Evolutionary conservation across 78 protist species (phyloP).

Genomic region (Monocercomonoides exilis): DNA sequence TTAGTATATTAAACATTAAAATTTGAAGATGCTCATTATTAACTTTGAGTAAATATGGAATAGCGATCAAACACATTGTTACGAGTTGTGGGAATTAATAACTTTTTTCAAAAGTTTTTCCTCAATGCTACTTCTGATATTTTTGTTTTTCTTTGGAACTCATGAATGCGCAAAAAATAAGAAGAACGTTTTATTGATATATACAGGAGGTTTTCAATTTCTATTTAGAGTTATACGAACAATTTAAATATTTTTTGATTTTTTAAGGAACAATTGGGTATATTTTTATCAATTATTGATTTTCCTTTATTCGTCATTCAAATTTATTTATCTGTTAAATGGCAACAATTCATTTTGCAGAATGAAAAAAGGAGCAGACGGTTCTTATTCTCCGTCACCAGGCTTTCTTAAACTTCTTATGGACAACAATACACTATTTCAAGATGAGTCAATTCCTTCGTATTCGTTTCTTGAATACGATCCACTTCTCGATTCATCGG

Average conservation of each 20-base stretch:
- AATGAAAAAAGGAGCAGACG: constrained; percentile 38
- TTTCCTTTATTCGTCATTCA: background rate
- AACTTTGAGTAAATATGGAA: background rate
- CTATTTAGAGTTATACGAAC: background rate
- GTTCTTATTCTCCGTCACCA: background rate
- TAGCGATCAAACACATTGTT: background rate
- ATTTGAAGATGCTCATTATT: too few relatives aligned
- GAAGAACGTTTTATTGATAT: background rate
- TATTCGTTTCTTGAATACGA: constrained; percentile 50
- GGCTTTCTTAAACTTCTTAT: constrained; percentile 9
- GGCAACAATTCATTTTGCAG: constrained; percentile 50
- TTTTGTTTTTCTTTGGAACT: constrained; percentile 11
- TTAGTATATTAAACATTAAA: background rate
- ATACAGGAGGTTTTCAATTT: background rate
- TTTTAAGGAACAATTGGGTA: background rate
- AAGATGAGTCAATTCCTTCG: constrained; percentile 11
- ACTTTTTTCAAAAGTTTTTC: background rate
- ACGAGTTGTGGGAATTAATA: background rate
- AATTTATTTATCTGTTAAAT: constrained; percentile 50
- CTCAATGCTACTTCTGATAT: background rate
- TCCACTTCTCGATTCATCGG: constrained; percentile 67
- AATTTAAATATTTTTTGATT: background rate
- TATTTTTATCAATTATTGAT: background rate
- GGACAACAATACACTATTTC: background rate
- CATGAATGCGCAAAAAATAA: background rate